Evolutionary conservation across 2,329 filamentous ascomycete genomes (phyloP).

Genomic region (Sarocladiaceae sp.): DNA sequence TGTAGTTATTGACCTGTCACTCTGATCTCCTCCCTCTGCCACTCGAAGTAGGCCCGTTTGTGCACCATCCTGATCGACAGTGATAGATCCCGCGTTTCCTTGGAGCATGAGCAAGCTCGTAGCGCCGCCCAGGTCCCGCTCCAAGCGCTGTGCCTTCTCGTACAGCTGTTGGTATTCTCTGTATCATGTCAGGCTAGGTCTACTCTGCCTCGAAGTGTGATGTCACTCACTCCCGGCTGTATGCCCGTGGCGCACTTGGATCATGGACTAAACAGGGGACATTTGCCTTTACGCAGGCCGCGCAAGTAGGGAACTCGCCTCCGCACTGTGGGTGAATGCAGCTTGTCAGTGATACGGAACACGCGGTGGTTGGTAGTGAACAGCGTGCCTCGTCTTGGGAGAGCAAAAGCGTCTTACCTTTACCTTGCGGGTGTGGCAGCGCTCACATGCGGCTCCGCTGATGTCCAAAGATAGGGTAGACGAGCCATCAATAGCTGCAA

Average conservation of each 20-base stretch:
- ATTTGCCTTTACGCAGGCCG: slow-evolving; percentile 2
- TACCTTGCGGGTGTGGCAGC: slow-evolving; percentile 15
- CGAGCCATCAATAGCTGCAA: not conserved
- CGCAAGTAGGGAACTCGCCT: slow-evolving; percentile 8
- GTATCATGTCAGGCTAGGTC: not conserved
- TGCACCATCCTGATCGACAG: not conserved
- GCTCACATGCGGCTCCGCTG: not conserved
- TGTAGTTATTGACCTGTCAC: not conserved
- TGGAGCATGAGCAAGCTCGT: not conserved
- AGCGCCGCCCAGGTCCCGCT: not conserved
- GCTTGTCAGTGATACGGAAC: no score
- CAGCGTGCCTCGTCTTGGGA: not conserved
- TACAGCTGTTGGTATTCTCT: slow-evolving; percentile 4
- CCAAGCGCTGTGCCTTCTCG: not conserved
- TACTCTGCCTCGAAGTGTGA: not conserved
- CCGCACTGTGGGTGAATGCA: slow-evolving; percentile 9
- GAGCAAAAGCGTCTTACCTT: slow-evolving; percentile 9
- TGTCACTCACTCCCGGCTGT: slow-evolving; percentile 1
- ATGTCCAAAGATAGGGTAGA: not conserved
- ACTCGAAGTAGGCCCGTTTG: not conserved
- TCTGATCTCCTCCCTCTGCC: not conserved
- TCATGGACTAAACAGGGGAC: slow-evolving; percentile 7
- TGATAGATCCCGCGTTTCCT: not conserved
- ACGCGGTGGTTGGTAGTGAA: not conserved
- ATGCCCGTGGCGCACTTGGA: slow-evolving; percentile 1